A percentile compares a stretch with the other conserved stretches of the same genome.
Conservation (phyloP, 2,329 filamentous ascomycete genomes). For the Aureobasidium pullulans region DNA sequence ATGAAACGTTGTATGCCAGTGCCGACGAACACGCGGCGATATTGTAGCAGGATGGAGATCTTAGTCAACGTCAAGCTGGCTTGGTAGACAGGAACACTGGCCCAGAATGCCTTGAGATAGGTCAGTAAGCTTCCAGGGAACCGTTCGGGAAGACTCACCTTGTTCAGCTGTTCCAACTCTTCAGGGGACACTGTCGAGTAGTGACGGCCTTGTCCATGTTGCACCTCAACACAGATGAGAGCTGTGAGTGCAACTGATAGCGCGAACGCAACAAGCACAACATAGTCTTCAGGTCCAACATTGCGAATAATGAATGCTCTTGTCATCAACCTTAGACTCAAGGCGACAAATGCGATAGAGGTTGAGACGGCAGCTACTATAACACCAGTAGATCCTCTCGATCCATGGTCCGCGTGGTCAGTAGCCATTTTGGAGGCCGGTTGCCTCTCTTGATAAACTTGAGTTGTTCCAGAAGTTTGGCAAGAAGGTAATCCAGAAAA, state of each 20-base stretch:
- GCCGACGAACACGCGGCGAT: conserved; percentile 40
- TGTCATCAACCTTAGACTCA: conserved; percentile 13
- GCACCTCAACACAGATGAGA: conserved; percentile 15
- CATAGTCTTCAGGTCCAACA: conserved; percentile 15
- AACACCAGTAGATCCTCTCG: not conserved
- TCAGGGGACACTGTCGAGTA: not conserved
- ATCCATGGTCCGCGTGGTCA: not conserved
- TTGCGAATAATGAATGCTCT: conserved; percentile 14
- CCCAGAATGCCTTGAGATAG: conserved; percentile 15
- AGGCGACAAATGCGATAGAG: conserved; percentile 13
- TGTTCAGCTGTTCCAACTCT: conserved; percentile 6
- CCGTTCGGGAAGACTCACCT: not conserved
- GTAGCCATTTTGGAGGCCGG: not conserved
- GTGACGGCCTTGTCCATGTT: conserved; percentile 11
- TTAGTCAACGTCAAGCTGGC: conserved; percentile 34
- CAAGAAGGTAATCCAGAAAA: not conserved
- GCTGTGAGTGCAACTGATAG: conserved; percentile 13
- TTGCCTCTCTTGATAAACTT: not conserved
- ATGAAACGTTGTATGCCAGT: conserved; percentile 28
- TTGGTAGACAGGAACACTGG: conserved; percentile 35
- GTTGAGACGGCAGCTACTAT: conserved; percentile 14
- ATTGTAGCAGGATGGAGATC: conserved; percentile 41
- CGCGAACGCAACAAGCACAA: conserved; percentile 12
- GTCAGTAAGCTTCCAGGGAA: not conserved
- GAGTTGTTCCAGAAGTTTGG: not conserved